Evolutionary conservation across 139 green algal genomes (phyloP).

Genomic region (Diplosphaera chodatii): DNA sequence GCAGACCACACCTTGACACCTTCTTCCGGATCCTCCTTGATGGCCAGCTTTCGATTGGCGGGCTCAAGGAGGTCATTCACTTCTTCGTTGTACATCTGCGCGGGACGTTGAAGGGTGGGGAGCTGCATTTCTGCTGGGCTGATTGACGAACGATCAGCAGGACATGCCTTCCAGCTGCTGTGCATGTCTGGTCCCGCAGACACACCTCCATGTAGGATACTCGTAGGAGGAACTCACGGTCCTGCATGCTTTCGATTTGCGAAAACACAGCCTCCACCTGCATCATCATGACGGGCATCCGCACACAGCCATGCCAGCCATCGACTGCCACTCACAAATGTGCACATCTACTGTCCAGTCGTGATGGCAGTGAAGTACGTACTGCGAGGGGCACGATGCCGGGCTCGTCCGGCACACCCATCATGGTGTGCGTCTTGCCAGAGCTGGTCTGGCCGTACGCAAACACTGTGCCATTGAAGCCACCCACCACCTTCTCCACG

Average conservation of each 20-base stretch:
- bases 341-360: too few species aligned
- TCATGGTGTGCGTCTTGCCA: constrained; percentile 97
- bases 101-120: too few species aligned
- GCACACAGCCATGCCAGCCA: too few species aligned
- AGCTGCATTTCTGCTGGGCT: too few species aligned
- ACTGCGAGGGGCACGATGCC: constrained; percentile 85
- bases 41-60: constrained; percentile 69
- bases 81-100: constrained; percentile 96
- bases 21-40: constrained; percentile 77
- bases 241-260: constrained; percentile 47
- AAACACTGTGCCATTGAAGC: constrained; percentile 78
- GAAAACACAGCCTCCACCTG: constrained; percentile 61
- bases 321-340: too few species aligned
- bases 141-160: too few species aligned
- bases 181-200: too few species aligned
- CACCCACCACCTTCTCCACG: constrained; percentile 70
- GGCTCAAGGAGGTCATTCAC: constrained; percentile 88
- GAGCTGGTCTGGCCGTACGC: constrained; percentile 93
- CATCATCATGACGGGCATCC: too few species aligned
- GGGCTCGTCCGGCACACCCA: constrained; percentile 47
- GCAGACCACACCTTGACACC: too few species aligned
- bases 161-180: too few species aligned
- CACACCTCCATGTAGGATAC: constrained; percentile 96
- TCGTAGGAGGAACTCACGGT: constrained; percentile 87
- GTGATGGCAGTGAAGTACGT: too few species aligned